Conservation (phyloP, 2,329 filamentous ascomycete species). For the Pyrenochaeta sp. region DNA sequence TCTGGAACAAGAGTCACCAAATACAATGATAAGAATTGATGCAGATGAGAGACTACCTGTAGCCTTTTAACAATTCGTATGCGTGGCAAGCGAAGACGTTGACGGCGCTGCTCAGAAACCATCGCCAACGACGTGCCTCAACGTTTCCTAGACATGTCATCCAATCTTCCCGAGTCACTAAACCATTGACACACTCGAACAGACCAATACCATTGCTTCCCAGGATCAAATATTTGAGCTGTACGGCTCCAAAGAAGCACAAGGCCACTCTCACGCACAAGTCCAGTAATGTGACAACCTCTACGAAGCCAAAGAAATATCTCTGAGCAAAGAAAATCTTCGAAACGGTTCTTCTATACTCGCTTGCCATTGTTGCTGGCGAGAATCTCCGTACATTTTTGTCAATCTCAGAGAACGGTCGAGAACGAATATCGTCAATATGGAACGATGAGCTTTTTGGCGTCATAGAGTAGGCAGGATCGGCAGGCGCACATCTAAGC, state of each 20-base stretch:
- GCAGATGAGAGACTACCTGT: slow-evolving; percentile 18
- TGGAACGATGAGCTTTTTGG: slow-evolving; percentile 17
- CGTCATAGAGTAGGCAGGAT: slow-evolving; percentile 45
- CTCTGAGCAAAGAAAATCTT: slow-evolving; percentile 54
- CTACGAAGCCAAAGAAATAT: slow-evolving; percentile 47
- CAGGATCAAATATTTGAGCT: slow-evolving; percentile 22
- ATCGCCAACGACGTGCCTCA: slow-evolving; percentile 9
- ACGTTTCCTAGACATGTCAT: slow-evolving; percentile 4
- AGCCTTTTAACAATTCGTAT: slow-evolving; percentile 40
- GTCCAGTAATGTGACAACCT: slow-evolving; percentile 71
- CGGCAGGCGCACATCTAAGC: slow-evolving; percentile 51
- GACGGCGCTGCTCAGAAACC: slow-evolving; percentile 6
- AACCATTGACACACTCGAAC: slow-evolving; percentile 1
- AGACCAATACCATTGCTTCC: neutral
- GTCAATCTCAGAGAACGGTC: slow-evolving; percentile 51
- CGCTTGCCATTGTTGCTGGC: slow-evolving; percentile 24
- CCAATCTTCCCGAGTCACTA: slow-evolving; percentile 1
- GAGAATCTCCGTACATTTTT: slow-evolving; percentile 37
- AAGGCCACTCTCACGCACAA: slow-evolving; percentile 71
- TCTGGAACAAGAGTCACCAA: too few relatives aligned
- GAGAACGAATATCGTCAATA: slow-evolving; percentile 48
- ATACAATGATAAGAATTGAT: neutral
- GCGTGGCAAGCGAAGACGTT: slow-evolving; percentile 26
- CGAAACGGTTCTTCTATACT: slow-evolving; percentile 48
- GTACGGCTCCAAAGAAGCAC: slow-evolving; percentile 39